Conservation (phyloP, 768 basidiomycete genomes). For the Baorangia bicolor region DNA sequence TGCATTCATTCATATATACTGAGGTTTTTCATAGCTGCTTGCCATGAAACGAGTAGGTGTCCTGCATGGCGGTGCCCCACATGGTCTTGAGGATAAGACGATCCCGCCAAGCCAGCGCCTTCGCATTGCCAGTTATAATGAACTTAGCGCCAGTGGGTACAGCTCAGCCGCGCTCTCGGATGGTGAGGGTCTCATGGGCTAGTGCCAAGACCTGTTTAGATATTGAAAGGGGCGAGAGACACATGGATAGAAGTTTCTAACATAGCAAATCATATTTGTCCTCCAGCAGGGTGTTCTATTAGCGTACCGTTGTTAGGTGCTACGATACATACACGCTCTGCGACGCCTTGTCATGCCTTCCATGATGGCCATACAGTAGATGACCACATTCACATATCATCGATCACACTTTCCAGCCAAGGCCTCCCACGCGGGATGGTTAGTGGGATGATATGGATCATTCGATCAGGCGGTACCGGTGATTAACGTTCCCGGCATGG, state of each 20-base stretch:
- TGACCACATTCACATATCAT: neutral
- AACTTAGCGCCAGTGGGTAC: slow-evolving; percentile 47
- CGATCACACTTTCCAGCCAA: neutral
- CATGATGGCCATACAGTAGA: slow-evolving; percentile 5
- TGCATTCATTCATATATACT: neutral
- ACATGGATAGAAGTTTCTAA: slow-evolving; percentile 6
- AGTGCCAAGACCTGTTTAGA: neutral
- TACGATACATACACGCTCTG: slow-evolving; percentile 16
- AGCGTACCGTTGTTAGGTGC: neutral
- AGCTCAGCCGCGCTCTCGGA: slow-evolving; percentile 59
- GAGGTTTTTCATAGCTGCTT: slow-evolving; percentile 20
- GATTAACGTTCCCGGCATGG: too few species aligned
- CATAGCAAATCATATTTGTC: slow-evolving; percentile 4
- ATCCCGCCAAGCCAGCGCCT: slow-evolving; percentile 75
- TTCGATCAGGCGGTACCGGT: neutral
- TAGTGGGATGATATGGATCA: neutral
- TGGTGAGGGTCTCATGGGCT: slow-evolving; percentile 51
- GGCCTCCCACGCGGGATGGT: too few species aligned
- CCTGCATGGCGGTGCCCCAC: slow-evolving; percentile 51
- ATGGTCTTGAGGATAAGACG: slow-evolving; percentile 56
- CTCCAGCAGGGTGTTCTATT: neutral
- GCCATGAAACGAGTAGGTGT: slow-evolving; percentile 59
- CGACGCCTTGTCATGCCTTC: slow-evolving; percentile 10
- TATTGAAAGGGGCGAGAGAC: neutral
- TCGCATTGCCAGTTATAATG: slow-evolving; percentile 64